phyloP scores from a whole-genome alignment of 768 basidiomycete species.

The Suillus luteus region DNA sequence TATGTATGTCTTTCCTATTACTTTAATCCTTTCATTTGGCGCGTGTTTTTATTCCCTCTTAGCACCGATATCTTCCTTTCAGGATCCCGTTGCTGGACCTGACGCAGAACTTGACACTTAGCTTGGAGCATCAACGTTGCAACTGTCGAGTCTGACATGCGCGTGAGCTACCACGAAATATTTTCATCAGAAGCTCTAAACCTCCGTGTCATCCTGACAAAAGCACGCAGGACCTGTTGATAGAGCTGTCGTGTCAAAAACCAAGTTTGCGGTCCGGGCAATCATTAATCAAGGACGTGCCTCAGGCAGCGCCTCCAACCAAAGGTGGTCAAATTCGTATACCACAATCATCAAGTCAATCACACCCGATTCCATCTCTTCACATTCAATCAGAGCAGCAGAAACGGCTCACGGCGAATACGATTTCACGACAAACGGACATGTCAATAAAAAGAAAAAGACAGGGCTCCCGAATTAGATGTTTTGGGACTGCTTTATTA shows the following conservation, averaged over 20 bases:
- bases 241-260: constrained; percentile 76
- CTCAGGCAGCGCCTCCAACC: neutral
- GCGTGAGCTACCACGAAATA: constrained; percentile 42
- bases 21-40: neutral
- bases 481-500: constrained; percentile 22
- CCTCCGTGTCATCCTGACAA: too few species aligned
- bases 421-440: neutral
- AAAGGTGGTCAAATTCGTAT: neutral
- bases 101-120: constrained; percentile 65
- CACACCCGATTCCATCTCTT: neutral
- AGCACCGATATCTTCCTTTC: neutral
- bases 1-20: constrained; percentile 57
- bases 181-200: neutral
- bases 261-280: constrained; percentile 58
- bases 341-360: neutral
- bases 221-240: constrained; percentile 65
- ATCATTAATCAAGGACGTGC: constrained; percentile 1
- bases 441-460: neutral
- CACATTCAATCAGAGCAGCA: neutral
- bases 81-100: constrained; percentile 70
- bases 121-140: constrained; percentile 35
- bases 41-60: neutral
- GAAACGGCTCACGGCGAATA: constrained; percentile 27
- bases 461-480: neutral
- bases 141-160: constrained; percentile 65